phyloP scores from a whole-genome alignment of 768 basidiomycete genomes.

The Daedalea quercina region DNA sequence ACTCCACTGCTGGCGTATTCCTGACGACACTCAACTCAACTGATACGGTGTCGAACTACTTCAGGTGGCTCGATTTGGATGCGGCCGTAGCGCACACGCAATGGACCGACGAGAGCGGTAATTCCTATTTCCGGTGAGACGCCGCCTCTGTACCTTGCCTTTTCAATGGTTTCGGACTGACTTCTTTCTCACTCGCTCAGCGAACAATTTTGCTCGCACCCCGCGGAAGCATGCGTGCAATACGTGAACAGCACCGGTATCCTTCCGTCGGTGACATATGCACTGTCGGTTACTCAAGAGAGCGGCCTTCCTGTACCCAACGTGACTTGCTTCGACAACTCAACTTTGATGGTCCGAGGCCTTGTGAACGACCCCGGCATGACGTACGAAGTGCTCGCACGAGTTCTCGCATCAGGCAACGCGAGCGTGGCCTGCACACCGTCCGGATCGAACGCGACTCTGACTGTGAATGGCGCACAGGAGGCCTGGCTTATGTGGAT shows the following conservation, averaged over 20 bases:
- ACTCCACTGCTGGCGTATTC: constrained; percentile 57
- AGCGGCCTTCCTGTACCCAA: constrained; percentile 46
- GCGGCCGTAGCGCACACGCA: constrained; percentile 47
- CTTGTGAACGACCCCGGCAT: constrained; percentile 49
- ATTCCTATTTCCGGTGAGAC: constrained; percentile 42
- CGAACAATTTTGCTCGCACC: constrained; percentile 63
- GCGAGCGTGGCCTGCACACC: constrained; percentile 28
- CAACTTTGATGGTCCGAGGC: constrained; percentile 51
- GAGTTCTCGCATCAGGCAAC: constrained; percentile 29
- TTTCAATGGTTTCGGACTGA: not conserved
- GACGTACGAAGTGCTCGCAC: constrained; percentile 61
- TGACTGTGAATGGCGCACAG: constrained; percentile 38
- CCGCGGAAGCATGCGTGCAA: constrained; percentile 54
- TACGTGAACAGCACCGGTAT: constrained; percentile 34
- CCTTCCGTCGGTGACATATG: constrained; percentile 37
- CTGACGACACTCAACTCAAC: constrained; percentile 38
- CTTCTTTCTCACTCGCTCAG: constrained; percentile 18
- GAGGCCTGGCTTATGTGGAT: constrained; percentile 68
- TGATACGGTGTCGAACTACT: constrained; percentile 33
- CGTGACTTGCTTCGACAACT: constrained; percentile 51
- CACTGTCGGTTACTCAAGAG: constrained; percentile 39
- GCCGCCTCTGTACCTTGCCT: not conserved
- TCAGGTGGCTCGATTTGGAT: constrained; percentile 67
- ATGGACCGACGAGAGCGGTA: constrained; percentile 47
- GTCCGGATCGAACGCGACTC: constrained; percentile 28